Percentiles rank a stretch among this genome's conserved stretches.
phyloP scores from a whole-genome alignment of 257 asterid species.

The Solanum pennellii region DNA sequence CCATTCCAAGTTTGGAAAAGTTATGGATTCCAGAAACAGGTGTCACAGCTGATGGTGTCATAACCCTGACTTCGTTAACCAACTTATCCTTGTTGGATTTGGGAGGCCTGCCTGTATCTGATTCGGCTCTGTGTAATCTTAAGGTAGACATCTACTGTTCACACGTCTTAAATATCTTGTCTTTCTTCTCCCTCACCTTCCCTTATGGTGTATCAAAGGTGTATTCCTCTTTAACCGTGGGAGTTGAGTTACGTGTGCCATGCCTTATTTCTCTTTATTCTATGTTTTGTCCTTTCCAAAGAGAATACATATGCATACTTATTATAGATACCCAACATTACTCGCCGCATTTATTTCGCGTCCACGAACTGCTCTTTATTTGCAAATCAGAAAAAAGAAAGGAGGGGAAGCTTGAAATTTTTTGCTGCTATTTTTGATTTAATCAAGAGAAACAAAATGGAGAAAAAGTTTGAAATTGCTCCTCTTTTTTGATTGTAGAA shows the following conservation, averaged over 20 bases:
- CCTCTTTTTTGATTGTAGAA: not conserved
- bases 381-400: not conserved
- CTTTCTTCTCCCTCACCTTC: not conserved
- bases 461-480: not conserved
- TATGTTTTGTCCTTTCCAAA: not conserved
- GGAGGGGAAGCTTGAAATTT: not conserved
- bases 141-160: slow-evolving; percentile 30
- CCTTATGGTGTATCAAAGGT: not conserved
- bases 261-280: not conserved
- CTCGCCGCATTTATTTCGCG: not conserved
- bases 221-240: not conserved
- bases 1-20: slow-evolving; percentile 58
- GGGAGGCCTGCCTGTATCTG: slow-evolving; percentile 79
- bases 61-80: slow-evolving; percentile 46
- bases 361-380: not conserved
- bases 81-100: slow-evolving; percentile 55
- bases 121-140: slow-evolving; percentile 59
- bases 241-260: not conserved
- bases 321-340: not conserved
- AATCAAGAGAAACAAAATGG: not conserved
- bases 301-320: not conserved
- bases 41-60: slow-evolving; percentile 60
- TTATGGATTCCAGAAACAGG: slow-evolving; percentile 78
- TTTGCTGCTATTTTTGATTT: not conserved
- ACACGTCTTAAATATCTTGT: not conserved